phyloP scores from a whole-genome alignment of 345 rosid genomes.

The Populus simonii region DNA sequence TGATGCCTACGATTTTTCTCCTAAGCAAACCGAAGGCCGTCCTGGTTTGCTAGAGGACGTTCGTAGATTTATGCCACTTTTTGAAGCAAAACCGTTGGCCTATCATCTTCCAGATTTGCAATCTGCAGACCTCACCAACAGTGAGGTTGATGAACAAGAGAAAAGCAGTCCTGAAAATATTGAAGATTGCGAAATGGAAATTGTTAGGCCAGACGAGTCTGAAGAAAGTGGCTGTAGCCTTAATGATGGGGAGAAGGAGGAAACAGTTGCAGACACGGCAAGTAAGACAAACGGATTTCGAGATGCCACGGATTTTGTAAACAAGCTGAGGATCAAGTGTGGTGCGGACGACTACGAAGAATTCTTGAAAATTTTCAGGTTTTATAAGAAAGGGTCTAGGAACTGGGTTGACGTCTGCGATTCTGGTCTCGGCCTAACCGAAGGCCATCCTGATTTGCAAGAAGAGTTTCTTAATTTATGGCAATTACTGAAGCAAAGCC shows the following conservation, averaged over 20 bases:
- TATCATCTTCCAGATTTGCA: neutral
- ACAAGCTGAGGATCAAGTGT: neutral
- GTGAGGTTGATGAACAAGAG: neutral
- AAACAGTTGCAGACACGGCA: neutral
- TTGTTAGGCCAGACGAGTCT: neutral
- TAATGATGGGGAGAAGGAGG: neutral
- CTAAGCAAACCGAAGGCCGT: neutral
- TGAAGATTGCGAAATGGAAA: neutral
- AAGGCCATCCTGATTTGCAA: neutral
- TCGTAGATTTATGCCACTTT: neutral
- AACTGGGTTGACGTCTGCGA: neutral
- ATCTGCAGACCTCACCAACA: neutral
- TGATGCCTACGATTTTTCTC: neutral
- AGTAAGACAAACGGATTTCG: neutral
- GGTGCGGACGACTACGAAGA: neutral
- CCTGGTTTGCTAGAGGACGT: neutral
- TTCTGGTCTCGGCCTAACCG: neutral
- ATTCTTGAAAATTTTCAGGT: neutral
- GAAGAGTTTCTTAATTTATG: neutral
- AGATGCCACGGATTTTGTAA: neutral
- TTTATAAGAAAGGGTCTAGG: neutral
- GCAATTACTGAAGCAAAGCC: neutral
- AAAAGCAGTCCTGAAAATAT: neutral
- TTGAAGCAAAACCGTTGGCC: neutral
- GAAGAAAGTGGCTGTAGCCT: neutral